A percentile compares a stretch with the other conserved stretches of the same genome.
Conservation (phyloP, 1,139 yeast species). For the Saccharomyces hybrid region DNA sequence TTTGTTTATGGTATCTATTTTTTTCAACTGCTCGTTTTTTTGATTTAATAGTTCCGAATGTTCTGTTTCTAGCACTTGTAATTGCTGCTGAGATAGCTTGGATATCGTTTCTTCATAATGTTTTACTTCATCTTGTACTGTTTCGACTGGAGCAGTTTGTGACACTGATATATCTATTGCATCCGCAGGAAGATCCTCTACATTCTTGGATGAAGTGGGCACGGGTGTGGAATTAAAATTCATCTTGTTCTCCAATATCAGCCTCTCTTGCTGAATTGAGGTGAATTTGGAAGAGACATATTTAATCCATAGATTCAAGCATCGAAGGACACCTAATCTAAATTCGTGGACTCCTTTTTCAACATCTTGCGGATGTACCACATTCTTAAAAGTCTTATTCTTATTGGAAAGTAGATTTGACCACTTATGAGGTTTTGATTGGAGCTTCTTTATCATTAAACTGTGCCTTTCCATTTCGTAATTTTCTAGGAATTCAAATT, state of each 20-base stretch:
- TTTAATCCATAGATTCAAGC: slow-evolving; percentile 23
- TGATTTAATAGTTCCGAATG: slow-evolving; percentile 57
- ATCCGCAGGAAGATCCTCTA: background rate
- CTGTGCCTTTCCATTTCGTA: slow-evolving; percentile 42
- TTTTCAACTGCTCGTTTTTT: slow-evolving; percentile 60
- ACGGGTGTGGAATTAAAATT: slow-evolving; percentile 15
- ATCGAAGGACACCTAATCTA: slow-evolving; percentile 28
- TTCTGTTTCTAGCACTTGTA: slow-evolving; percentile 64
- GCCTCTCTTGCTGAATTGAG: slow-evolving; percentile 26
- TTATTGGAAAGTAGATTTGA: background rate
- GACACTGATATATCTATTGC: slow-evolving; percentile 17
- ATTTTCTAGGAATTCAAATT: slow-evolving; percentile 42
- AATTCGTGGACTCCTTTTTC: slow-evolving; percentile 14
- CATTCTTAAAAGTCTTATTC: slow-evolving; percentile 4
- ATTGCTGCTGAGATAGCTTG: slow-evolving; percentile 49
- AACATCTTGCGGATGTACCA: slow-evolving; percentile 6
- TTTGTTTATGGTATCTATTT: slow-evolving; percentile 62
- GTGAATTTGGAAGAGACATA: slow-evolving; percentile 23
- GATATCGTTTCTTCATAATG: slow-evolving; percentile 30
- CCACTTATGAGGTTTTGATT: background rate
- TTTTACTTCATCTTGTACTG: slow-evolving; percentile 30
- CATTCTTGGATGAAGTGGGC: background rate
- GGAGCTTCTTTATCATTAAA: slow-evolving; percentile 10
- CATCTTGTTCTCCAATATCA: slow-evolving; percentile 17
- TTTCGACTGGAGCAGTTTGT: slow-evolving; percentile 21